Evolutionary conservation across 257 asterid genomes (phyloP).

Genomic region (Plantago elongata): DNA sequence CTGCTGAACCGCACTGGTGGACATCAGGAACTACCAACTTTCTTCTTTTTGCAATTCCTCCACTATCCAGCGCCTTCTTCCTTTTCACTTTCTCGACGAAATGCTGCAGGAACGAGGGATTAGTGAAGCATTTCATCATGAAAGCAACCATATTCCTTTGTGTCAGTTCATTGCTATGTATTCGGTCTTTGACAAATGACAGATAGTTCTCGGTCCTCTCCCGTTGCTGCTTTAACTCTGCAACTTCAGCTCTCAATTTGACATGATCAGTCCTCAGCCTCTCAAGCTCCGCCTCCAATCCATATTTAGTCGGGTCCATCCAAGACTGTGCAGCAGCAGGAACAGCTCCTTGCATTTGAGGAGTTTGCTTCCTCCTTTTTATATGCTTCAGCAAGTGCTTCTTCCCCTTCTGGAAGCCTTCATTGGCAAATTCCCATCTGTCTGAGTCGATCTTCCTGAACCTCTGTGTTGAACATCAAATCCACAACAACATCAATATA

Average conservation of each 20-base stretch:
- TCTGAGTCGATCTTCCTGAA: conserved; percentile 85
- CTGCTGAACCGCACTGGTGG: conserved; percentile 7
- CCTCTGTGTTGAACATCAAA: conserved; percentile 41
- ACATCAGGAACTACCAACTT: conserved; percentile 8
- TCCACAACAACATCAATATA: neutral
- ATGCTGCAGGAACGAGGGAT: conserved; percentile 41
- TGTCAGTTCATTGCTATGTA: conserved; percentile 37
- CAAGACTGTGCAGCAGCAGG: conserved; percentile 22
- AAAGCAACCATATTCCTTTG: conserved; percentile 46
- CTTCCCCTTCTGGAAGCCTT: conserved; percentile 63
- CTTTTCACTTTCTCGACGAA: conserved; percentile 32
- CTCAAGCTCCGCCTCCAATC: conserved; percentile 39
- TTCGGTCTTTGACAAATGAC: conserved; percentile 40
- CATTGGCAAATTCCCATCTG: conserved; percentile 86
- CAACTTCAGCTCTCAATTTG: conserved; percentile 37
- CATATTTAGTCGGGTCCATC: conserved; percentile 29
- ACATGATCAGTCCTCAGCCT: conserved; percentile 45
- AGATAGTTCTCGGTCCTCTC: conserved; percentile 35
- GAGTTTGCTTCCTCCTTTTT: conserved; percentile 58
- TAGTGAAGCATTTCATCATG: conserved; percentile 43
- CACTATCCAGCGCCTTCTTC: conserved; percentile 23
- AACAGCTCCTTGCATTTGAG: conserved; percentile 30
- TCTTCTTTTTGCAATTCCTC: conserved; percentile 26
- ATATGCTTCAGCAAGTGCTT: conserved; percentile 70
- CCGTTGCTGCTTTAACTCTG: conserved; percentile 47